Base-by-base conservation (phyloP, 2,329 filamentous ascomycete species). In the Lecanicillium sp. region DNA sequence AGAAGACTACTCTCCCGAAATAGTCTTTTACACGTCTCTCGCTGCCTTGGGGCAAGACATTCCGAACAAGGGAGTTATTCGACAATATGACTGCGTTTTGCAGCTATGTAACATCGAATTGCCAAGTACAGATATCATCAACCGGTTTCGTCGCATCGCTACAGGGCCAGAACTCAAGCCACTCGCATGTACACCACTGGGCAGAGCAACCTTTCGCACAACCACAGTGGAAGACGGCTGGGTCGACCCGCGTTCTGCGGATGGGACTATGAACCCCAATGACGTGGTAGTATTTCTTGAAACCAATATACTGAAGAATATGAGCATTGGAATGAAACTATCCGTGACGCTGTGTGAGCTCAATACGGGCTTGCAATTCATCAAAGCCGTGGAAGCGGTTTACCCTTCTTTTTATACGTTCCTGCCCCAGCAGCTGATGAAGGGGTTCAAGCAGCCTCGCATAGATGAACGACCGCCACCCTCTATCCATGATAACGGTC, bases 351-450 rank as follows among this genome's bases (percentile, higher is more conserved):
- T 85, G 9, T 74, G 69, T 46, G 64, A 77, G 41, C 58, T 85
- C 17, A 72, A 71, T 48, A 76, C 81, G 17, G 81, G 77, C 3
- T 43, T 86, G 17, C 68, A 66, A 45, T 87, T 83, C 54, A 74
- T 88, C 53, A 81, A 80, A 52, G 59, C 67, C 2, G 55, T 82
- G 13, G 54, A 63, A 19, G 67, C 67, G 0, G 54, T 81, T 10
- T 71, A 74, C 41, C 77, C 77, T 3, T 74, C 72, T 0, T 85
- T 84, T 53, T 77, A 84, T 52, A 72, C 66, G 0, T 76, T 77
- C 41, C 61, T 88, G 18, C 71, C 75, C 1, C 86, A 89, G 54
- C 75, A 81, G 47, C 62, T 84, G 46, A 84, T 89, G 80, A 50
- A 68, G 17, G 58, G 68, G 14, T 88, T 75, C 71, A 84, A 79